Percentiles rank a stretch among this genome's conserved stretches.
These are phyloP conservation scores for Termitomyces sp. DNA, from an alignment of 768 basidiomycete genomes.

Conservation along the genomic window DNA sequence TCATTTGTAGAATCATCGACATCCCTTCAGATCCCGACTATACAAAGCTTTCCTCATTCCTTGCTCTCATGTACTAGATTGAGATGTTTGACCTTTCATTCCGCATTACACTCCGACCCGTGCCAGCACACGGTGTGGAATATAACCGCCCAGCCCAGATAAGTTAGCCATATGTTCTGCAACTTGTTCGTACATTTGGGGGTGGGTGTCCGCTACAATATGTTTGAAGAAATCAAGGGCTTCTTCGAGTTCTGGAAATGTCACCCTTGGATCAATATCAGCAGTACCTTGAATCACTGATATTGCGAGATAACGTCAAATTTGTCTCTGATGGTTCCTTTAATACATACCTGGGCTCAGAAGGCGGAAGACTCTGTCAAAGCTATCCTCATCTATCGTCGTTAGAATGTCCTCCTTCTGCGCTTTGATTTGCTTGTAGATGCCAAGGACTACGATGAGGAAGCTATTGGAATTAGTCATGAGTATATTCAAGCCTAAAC, in stretches of 20 bases:
- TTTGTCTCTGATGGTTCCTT: background rate
- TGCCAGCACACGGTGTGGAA: too few relatives aligned
- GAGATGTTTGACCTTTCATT: too few relatives aligned
- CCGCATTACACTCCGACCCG: too few relatives aligned
- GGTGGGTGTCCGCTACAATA: conserved; percentile 21
- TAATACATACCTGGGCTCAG: conserved; percentile 18
- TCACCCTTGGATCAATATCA: conserved; percentile 39
- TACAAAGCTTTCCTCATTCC: too few relatives aligned
- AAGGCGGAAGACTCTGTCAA: conserved; percentile 33
- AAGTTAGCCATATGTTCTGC: conserved; percentile 17
- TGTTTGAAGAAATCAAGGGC: conserved; percentile 27
- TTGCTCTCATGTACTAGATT: too few relatives aligned
- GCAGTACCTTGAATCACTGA: conserved; percentile 49
- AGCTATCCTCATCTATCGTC: conserved; percentile 32
- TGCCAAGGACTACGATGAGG: conserved; percentile 31
- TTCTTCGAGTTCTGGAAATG: conserved; percentile 43
- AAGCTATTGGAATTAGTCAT: conserved; percentile 19
- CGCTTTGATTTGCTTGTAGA: conserved; percentile 35
- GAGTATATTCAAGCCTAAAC: background rate
- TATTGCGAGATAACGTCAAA: background rate
- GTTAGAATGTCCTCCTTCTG: conserved; percentile 26
- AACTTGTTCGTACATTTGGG: conserved; percentile 21
- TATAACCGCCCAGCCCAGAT: too few relatives aligned
- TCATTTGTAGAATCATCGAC: too few relatives aligned
- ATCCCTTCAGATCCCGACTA: too few relatives aligned